Conservation (phyloP, 2,329 filamentous ascomycete species). For the Teratosphaeria gauchensis region DNA sequence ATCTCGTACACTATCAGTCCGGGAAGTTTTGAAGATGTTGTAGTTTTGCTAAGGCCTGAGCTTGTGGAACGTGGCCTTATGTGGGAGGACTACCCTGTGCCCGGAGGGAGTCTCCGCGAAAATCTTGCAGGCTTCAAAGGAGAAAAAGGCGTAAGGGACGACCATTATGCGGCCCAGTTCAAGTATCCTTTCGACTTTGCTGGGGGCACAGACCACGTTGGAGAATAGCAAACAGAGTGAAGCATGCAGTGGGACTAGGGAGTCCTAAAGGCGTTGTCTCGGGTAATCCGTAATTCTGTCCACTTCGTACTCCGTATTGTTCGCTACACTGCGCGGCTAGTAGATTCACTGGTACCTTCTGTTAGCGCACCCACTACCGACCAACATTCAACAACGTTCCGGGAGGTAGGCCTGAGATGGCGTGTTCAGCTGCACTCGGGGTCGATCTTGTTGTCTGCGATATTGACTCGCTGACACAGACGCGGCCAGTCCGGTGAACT, state of each 20-base stretch:
- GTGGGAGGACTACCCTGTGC: slow-evolving; percentile 44
- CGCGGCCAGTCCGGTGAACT: too few relatives aligned
- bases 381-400: too few relatives aligned
- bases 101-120: slow-evolving; percentile 51
- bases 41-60: slow-evolving; percentile 56
- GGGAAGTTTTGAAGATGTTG: slow-evolving; percentile 57
- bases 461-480: too few relatives aligned
- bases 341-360: too few relatives aligned
- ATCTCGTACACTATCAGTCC: slow-evolving; percentile 61
- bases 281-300: too few relatives aligned
- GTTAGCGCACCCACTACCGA: too few relatives aligned
- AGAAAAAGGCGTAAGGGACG: neutral
- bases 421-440: too few relatives aligned
- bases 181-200: neutral
- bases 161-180: neutral
- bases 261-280: too few relatives aligned
- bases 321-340: too few relatives aligned
- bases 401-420: too few relatives aligned
- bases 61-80: slow-evolving; percentile 50
- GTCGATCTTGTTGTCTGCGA: too few relatives aligned
- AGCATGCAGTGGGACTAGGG: neutral
- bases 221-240: neutral
- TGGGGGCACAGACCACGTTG: neutral
- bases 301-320: too few relatives aligned
- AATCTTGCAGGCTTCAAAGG: slow-evolving; percentile 35